These are phyloP conservation scores for Pyronema omphalodes DNA, from an alignment of 495 filamentous ascomycete genomes.

Conservation along the genomic window DNA sequence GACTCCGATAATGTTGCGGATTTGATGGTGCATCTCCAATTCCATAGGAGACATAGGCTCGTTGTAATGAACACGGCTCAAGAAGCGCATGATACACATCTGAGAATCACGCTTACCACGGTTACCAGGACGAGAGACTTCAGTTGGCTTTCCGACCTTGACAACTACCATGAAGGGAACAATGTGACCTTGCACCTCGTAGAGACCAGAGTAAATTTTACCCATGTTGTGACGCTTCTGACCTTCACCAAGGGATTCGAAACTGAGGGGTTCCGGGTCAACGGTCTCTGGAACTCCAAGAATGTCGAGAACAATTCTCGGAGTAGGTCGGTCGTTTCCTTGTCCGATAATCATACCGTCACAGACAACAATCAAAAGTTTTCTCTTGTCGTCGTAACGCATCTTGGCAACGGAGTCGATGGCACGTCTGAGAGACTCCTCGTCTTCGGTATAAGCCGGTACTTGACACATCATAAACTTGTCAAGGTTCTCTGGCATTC, in stretches of 20 bases:
- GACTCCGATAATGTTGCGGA: constrained; percentile 95
- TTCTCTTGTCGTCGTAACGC: constrained; percentile 96
- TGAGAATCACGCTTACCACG: constrained; percentile 98
- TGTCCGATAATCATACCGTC: constrained; percentile 99
- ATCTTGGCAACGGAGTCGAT: constrained; percentile 93
- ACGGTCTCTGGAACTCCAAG: constrained; percentile 82
- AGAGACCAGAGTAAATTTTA: constrained; percentile 93
- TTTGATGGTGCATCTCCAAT: constrained; percentile 96
- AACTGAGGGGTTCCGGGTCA: constrained; percentile 93
- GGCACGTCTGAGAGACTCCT: constrained; percentile 87
- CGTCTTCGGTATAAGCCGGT: constrained; percentile 93
- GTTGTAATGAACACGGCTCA: constrained; percentile 96
- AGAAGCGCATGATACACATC: constrained; percentile 93
- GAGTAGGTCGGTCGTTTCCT: constrained; percentile 90
- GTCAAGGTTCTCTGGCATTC: constrained; percentile 82
- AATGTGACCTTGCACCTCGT: constrained; percentile 94
- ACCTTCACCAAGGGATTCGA: constrained; percentile 90
- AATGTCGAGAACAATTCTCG: constrained; percentile 91
- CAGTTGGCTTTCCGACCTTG: constrained; percentile 93
- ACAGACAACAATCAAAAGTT: constrained; percentile 81
- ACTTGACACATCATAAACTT: constrained; percentile 98
- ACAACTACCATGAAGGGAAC: constrained; percentile 94
- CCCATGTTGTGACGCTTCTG: constrained; percentile 98
- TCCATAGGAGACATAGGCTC: constrained; percentile 89
- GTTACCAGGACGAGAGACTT: constrained; percentile 87